Conservation (phyloP, 2,329 filamentous ascomycete species). For the Periconia digitata region DNA sequence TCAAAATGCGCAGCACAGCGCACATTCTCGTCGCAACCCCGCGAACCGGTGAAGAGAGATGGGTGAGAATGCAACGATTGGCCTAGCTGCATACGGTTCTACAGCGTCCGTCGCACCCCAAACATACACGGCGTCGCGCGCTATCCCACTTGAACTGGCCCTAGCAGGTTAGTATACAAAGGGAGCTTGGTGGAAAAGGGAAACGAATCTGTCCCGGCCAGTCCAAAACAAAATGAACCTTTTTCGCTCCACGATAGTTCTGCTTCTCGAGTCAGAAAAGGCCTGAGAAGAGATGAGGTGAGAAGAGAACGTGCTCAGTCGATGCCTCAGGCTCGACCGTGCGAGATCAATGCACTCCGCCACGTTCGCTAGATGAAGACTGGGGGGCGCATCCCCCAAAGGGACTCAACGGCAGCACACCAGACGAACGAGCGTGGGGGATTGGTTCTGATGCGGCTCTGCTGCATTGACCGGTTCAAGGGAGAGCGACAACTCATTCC, state of each 20-base stretch:
- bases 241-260: neutral
- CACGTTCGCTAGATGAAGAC: slow-evolving; percentile 28
- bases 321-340: slow-evolving; percentile 29
- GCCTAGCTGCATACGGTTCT: slow-evolving; percentile 34
- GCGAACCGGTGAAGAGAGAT: slow-evolving; percentile 39
- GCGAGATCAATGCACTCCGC: slow-evolving; percentile 30
- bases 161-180: slow-evolving; percentile 8
- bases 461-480: slow-evolving; percentile 33
- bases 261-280: neutral
- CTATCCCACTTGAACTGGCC: neutral
- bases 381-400: slow-evolving; percentile 17
- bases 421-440: slow-evolving; percentile 13
- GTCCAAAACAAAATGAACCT: neutral
- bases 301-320: neutral
- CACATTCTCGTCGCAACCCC: slow-evolving; percentile 32
- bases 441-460: slow-evolving; percentile 34
- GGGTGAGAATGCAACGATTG: slow-evolving; percentile 34
- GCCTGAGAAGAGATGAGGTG: neutral
- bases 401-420: slow-evolving; percentile 21
- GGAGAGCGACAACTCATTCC: slow-evolving; percentile 17
- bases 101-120: slow-evolving; percentile 32
- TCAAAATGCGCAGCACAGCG: slow-evolving; percentile 1
- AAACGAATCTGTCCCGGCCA: neutral
- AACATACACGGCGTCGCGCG: slow-evolving; percentile 19
- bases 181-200: too few species aligned